phyloP scores from a whole-genome alignment of 2,329 filamentous ascomycete species.

The Claviceps sp. region DNA sequence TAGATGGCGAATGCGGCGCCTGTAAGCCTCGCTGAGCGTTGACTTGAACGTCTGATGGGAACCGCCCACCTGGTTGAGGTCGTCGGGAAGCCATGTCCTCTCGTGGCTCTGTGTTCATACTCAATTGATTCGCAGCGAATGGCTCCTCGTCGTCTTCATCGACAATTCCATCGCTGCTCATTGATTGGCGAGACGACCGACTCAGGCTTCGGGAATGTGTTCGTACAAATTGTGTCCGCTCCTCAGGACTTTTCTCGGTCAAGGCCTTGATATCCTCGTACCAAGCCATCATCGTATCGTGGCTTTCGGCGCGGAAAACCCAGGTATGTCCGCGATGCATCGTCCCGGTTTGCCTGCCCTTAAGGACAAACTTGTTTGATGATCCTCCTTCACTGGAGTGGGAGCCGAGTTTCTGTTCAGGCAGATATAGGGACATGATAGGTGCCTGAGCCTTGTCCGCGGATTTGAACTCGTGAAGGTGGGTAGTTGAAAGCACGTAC shows the following conservation, averaged over 20 bases:
- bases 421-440: slow-evolving; percentile 90
- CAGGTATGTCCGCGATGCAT: slow-evolving; percentile 75
- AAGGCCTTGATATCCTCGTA: slow-evolving; percentile 85
- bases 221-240: slow-evolving; percentile 76
- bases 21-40: slow-evolving; percentile 67
- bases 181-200: slow-evolving; percentile 45
- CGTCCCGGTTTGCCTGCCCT: slow-evolving; percentile 81
- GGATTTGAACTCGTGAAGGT: slow-evolving; percentile 98
- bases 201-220: slow-evolving; percentile 69
- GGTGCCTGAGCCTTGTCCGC: slow-evolving; percentile 83
- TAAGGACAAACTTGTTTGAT: slow-evolving; percentile 96
- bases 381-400: slow-evolving; percentile 71
- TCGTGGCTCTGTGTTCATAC: slow-evolving; percentile 32
- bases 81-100: slow-evolving; percentile 45
- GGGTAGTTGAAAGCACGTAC: slow-evolving; percentile 92
- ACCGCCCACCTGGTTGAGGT: slow-evolving; percentile 86
- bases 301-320: slow-evolving; percentile 57
- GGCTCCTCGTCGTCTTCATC: slow-evolving; percentile 58
- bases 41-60: slow-evolving; percentile 86
- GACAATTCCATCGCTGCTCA: slow-evolving; percentile 65
- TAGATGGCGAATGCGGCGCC: slow-evolving; percentile 66
- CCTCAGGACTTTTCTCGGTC: slow-evolving; percentile 78
- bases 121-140: slow-evolving; percentile 36
- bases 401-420: slow-evolving; percentile 89
- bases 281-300: slow-evolving; percentile 96